These are phyloP conservation scores for Mytilinidion resinicola DNA, from an alignment of 495 filamentous ascomycete genomes.

Conservation along the genomic window DNA sequence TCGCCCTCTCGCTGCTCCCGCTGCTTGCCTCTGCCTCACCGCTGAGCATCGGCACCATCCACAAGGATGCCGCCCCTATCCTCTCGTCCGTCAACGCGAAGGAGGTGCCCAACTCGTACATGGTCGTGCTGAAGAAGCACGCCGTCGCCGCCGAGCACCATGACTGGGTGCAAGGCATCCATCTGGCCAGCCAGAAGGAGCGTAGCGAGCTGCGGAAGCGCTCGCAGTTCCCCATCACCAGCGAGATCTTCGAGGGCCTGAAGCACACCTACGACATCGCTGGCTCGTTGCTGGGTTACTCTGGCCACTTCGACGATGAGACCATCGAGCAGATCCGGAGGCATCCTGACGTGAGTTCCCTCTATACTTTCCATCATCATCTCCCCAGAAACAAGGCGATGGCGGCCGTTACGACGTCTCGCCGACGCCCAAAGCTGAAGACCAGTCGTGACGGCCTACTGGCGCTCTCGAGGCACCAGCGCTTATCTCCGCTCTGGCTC, in stretches of 20 bases:
- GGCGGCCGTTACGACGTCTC: too few species aligned
- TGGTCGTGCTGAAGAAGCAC: constrained; percentile 93
- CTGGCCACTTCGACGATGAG: constrained; percentile 91
- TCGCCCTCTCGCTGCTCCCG: constrained; percentile 60
- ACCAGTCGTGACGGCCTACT: too few species aligned
- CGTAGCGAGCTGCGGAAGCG: constrained; percentile 85
- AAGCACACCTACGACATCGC: constrained; percentile 95
- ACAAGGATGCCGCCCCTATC: constrained; percentile 81
- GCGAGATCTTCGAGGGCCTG: constrained; percentile 71
- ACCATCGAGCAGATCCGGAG: constrained; percentile 89
- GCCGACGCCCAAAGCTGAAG: too few species aligned
- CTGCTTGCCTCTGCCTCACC: constrained; percentile 69
- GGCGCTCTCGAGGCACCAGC: constrained; percentile 1
- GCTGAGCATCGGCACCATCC: constrained; percentile 67
- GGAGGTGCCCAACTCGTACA: constrained; percentile 85
- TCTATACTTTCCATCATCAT: background rate
- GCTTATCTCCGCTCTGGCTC: constrained; percentile 25
- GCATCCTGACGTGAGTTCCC: constrained; percentile 87
- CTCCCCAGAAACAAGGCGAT: background rate
- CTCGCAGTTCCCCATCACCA: constrained; percentile 63
- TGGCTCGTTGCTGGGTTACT: constrained; percentile 77
- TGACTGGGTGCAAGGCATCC: constrained; percentile 85
- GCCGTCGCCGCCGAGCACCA: constrained; percentile 68
- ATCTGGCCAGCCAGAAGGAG: constrained; percentile 49
- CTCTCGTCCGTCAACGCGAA: constrained; percentile 71